Conservation (phyloP, 2,329 filamentous ascomycete species). For the Coniochaeta prunicola region DNA sequence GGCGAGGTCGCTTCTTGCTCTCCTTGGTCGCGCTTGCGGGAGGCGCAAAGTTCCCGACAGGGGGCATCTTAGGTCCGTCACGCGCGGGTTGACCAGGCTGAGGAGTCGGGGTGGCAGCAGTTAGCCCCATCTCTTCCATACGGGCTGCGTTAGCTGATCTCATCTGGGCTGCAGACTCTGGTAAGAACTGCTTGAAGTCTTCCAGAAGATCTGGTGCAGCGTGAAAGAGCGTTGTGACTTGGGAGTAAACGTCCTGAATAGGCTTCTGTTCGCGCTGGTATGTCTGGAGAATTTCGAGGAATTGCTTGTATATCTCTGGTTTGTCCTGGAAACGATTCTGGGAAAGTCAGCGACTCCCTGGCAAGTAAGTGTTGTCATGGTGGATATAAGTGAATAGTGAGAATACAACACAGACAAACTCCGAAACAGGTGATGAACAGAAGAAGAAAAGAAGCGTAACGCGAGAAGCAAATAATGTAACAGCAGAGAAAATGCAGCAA, state of each 20-base stretch:
- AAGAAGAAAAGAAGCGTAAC: too few species aligned
- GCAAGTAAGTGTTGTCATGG: constrained; percentile 6
- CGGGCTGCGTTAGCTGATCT: constrained; percentile 52
- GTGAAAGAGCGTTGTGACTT: constrained; percentile 91
- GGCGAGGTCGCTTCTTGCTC: constrained; percentile 75
- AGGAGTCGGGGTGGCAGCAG: constrained; percentile 42
- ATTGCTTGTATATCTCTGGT: constrained; percentile 98
- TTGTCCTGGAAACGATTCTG: constrained; percentile 95
- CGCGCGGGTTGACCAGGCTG: constrained; percentile 41
- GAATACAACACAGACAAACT: neutral
- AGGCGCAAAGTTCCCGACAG: constrained; percentile 89
- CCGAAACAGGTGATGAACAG: neutral
- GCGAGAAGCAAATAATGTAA: neutral
- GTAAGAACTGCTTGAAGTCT: constrained; percentile 97
- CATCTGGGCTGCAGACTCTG: constrained; percentile 65
- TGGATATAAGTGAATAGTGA: constrained; percentile 6
- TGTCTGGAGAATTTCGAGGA: constrained; percentile 94
- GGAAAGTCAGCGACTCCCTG: constrained; percentile 2
- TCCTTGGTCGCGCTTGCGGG: constrained; percentile 77
- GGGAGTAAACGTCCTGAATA: constrained; percentile 95
- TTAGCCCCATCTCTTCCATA: constrained; percentile 57
- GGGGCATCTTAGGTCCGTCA: constrained; percentile 75
- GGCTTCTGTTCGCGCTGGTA: constrained; percentile 98
- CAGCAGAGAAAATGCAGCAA: neutral
- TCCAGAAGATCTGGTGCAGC: constrained; percentile 90